Evolutionary conservation across 1,284 basidiomycete species (phyloP).

Genomic region (Ceratobasidium sp.): DNA sequence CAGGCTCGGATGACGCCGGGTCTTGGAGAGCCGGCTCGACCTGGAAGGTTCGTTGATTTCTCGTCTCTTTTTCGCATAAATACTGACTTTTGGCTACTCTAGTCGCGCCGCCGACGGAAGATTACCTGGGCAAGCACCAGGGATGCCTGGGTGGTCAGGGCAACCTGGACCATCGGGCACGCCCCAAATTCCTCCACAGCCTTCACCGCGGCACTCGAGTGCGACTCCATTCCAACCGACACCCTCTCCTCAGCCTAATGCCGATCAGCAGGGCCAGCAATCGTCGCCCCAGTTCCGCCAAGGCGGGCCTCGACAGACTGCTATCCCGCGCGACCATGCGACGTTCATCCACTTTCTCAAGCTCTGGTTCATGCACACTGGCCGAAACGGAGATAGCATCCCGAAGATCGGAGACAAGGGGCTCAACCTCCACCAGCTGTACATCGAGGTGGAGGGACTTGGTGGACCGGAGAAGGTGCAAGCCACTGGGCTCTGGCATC

Average conservation of each 20-base stretch:
- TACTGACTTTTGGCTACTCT: not conserved
- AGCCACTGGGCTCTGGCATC: slow-evolving; percentile 29
- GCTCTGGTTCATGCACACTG: slow-evolving; percentile 36
- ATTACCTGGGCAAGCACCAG: slow-evolving; percentile 13
- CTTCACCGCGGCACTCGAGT: slow-evolving; percentile 7
- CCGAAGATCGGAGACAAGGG: slow-evolving; percentile 37
- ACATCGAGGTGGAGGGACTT: slow-evolving; percentile 36
- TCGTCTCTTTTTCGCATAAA: not conserved
- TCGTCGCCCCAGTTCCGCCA: not conserved
- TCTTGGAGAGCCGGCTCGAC: slow-evolving; percentile 9
- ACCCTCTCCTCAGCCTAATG: slow-evolving; percentile 34
- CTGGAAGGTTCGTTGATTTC: slow-evolving; percentile 10
- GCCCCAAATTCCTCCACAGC: slow-evolving; percentile 19
- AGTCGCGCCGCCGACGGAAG: slow-evolving; percentile 26
- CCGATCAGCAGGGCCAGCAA: slow-evolving; percentile 22
- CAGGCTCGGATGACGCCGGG: slow-evolving; percentile 23
- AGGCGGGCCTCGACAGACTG: slow-evolving; percentile 3
- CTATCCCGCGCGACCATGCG: slow-evolving; percentile 29
- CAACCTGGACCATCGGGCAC: slow-evolving; percentile 21
- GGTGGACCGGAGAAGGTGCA: slow-evolving; percentile 36
- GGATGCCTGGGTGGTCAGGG: slow-evolving; percentile 30
- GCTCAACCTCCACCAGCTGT: slow-evolving; percentile 34
- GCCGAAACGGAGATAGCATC: slow-evolving; percentile 12
- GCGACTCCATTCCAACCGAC: slow-evolving; percentile 29
- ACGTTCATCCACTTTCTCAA: slow-evolving; percentile 23